These are phyloP conservation scores for Pleurotus ostreatus DNA, from an alignment of 768 basidiomycete species.

Conservation along the genomic window DNA sequence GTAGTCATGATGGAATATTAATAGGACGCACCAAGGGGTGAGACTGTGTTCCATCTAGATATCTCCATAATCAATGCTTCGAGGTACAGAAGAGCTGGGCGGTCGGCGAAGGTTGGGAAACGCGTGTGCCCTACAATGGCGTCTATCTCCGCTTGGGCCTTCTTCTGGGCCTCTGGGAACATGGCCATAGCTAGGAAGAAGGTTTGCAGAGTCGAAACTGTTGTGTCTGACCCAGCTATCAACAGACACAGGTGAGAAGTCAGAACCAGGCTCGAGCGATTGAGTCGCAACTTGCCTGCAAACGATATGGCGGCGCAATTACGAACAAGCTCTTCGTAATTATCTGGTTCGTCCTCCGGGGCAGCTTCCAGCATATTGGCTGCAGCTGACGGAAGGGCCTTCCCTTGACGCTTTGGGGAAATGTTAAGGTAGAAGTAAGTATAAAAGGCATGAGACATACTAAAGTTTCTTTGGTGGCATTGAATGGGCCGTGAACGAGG, in stretches of 20 bases:
- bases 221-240: conserved; percentile 27
- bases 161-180: conserved; percentile 22
- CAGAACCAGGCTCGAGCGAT: no score
- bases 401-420: conserved; percentile 10
- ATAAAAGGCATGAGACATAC: not conserved
- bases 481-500: not conserved
- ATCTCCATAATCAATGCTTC: conserved; percentile 27
- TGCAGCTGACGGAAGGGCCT: conserved; percentile 17
- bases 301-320: conserved; percentile 20
- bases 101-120: conserved; percentile 27
- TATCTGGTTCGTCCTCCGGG: conserved; percentile 9
- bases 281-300: conserved; percentile 12
- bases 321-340: conserved; percentile 16
- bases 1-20: no score
- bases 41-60: conserved; percentile 23
- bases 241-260: not conserved
- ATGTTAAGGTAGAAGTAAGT: not conserved
- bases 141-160: conserved; percentile 29
- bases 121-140: conserved; percentile 20
- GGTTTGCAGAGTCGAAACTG: conserved; percentile 15
- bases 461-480: not conserved
- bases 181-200: conserved; percentile 28
- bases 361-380: conserved; percentile 15
- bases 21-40: conserved; percentile 18
- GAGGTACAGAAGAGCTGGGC: conserved; percentile 23